A percentile compares a stretch with the other conserved stretches of the same genome.
These are phyloP conservation scores for Nemania sp. DNA, from an alignment of 2,329 filamentous ascomycete genomes.

Conservation along the genomic window DNA sequence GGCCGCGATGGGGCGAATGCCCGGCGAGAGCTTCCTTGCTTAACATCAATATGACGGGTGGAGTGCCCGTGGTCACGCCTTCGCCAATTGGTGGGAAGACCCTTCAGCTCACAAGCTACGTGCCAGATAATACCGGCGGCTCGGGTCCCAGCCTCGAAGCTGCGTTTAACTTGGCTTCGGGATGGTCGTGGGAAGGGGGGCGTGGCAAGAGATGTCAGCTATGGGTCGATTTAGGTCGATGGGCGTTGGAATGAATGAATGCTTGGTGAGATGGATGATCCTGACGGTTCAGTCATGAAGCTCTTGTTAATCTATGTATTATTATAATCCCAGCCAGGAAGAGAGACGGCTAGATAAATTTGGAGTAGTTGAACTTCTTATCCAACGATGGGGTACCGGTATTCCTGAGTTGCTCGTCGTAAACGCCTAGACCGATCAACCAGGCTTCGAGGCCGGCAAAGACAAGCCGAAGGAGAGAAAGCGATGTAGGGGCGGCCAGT, in stretches of 20 bases:
- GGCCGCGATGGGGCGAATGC: conserved; percentile 43
- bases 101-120: conserved; percentile 38
- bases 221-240: conserved; percentile 42
- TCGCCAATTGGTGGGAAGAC: conserved; percentile 28
- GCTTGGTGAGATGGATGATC: too few relatives aligned
- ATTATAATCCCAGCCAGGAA: background rate
- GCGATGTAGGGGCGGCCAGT: background rate
- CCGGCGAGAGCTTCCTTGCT: conserved; percentile 44
- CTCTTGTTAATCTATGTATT: too few relatives aligned
- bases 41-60: conserved; percentile 54
- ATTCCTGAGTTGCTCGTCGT: background rate
- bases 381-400: background rate
- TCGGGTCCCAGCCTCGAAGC: conserved; percentile 34
- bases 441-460: too few relatives aligned
- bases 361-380: background rate
- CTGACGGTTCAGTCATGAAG: too few relatives aligned
- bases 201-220: conserved; percentile 52
- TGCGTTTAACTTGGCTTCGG: conserved; percentile 47
- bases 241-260: conserved; percentile 22
- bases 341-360: background rate
- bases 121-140: conserved; percentile 9
- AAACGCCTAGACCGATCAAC: too few relatives aligned
- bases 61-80: conserved; percentile 31
- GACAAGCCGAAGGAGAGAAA: background rate
- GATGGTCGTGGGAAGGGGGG: conserved; percentile 52